A percentile compares a stretch with the other conserved stretches of the same genome.
Conservation (phyloP, 192 early-diverging fungal genomes). For the Coemansia sp. region DNA sequence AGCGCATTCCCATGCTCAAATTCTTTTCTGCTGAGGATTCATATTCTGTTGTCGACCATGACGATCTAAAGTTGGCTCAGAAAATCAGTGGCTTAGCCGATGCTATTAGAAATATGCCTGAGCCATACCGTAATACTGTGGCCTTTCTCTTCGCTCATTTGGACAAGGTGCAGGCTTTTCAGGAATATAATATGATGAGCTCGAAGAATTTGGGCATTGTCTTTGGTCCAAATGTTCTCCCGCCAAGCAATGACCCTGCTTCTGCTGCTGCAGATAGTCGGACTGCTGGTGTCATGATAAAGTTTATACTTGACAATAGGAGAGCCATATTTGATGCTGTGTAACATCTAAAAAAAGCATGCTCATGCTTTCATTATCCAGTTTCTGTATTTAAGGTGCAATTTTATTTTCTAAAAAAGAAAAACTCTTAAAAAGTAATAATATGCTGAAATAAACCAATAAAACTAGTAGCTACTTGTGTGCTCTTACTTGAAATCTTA, state of each 20-base stretch:
- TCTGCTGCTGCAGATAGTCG: conserved; percentile 41
- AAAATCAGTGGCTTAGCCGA: conserved; percentile 31
- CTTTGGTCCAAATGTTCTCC: conserved; percentile 80
- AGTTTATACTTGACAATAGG: conserved; percentile 46
- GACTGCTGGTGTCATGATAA: conserved; percentile 34
- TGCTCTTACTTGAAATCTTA: no score
- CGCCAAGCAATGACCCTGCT: conserved; percentile 26
- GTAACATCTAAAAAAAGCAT: background rate
- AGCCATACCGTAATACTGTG: conserved; percentile 82
- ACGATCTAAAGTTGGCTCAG: conserved; percentile 28
- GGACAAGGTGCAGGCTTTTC: conserved; percentile 72
- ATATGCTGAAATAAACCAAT: no score
- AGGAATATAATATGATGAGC: conserved; percentile 85
- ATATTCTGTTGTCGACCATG: conserved; percentile 7
- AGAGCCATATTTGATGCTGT: conserved; percentile 36
- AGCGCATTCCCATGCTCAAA: conserved; percentile 33
- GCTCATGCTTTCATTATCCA: no score
- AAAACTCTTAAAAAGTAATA: no score
- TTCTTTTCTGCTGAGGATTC: conserved; percentile 8
- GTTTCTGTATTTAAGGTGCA: no score
- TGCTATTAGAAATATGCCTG: conserved; percentile 64
- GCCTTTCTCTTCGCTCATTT: conserved; percentile 79
- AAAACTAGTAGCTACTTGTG: no score
- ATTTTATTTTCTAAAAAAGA: no score
- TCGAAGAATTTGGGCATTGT: conserved; percentile 84